Conservation (phyloP, 768 basidiomycete genomes). For the Tephrocybe sp. region DNA sequence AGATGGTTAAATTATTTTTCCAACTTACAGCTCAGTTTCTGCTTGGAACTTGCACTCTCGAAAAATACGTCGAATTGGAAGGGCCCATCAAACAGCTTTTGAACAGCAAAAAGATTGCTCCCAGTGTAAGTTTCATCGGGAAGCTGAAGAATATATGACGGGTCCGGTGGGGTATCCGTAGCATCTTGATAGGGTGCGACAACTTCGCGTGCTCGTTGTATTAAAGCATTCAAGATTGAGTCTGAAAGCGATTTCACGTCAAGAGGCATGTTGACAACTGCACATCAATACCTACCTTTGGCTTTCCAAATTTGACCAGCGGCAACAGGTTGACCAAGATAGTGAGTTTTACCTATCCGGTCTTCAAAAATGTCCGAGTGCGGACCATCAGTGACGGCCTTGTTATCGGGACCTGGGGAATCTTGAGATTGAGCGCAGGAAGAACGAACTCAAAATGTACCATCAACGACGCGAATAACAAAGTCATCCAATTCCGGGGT, state of each 20-base stretch:
- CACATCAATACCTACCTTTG: slow-evolving; percentile 50
- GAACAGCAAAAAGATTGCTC: slow-evolving; percentile 84
- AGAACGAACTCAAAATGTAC: slow-evolving; percentile 35
- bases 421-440: slow-evolving; percentile 3
- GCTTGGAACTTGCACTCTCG: slow-evolving; percentile 70
- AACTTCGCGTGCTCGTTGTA: slow-evolving; percentile 54
- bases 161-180: slow-evolving; percentile 59
- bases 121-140: slow-evolving; percentile 70
- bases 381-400: slow-evolving; percentile 50
- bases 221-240: slow-evolving; percentile 58
- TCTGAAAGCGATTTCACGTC: too few relatives aligned
- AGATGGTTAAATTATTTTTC: neutral
- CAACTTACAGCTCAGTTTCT: slow-evolving; percentile 62
- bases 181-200: slow-evolving; percentile 56
- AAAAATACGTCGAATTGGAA: slow-evolving; percentile 92
- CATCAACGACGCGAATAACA: slow-evolving; percentile 74
- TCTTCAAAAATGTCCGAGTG: slow-evolving; percentile 58
- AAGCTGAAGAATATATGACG: slow-evolving; percentile 76
- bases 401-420: slow-evolving; percentile 58
- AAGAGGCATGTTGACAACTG: neutral
- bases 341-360: slow-evolving; percentile 71
- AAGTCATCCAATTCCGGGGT: slow-evolving; percentile 85
- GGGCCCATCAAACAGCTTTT: slow-evolving; percentile 80
- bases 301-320: slow-evolving; percentile 81
- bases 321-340: slow-evolving; percentile 59